A percentile compares a stretch with the other conserved stretches of the same genome.
Evolutionary conservation across 345 rosid species (phyloP).

Genomic region (Ricinus communis): DNA sequence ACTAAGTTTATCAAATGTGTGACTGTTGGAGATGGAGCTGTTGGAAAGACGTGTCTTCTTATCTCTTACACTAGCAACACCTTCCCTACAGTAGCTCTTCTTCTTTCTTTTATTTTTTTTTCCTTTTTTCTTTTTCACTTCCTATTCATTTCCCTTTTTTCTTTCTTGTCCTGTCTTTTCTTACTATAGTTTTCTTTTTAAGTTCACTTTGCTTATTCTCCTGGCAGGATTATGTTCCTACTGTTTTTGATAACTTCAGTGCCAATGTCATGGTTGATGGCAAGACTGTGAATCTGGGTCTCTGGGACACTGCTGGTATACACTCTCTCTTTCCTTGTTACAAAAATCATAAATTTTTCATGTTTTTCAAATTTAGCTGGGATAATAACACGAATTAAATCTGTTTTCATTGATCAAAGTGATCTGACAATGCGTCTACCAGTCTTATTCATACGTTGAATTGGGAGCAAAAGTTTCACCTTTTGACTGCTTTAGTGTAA

Average conservation of each 20-base stretch:
- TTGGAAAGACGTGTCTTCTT: constrained; percentile 89
- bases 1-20: constrained; percentile 89
- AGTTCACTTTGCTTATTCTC: background rate
- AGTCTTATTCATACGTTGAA: constrained; percentile 9
- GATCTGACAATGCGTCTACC: background rate
- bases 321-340: constrained; percentile 9
- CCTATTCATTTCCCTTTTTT: background rate
- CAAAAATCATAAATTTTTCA: background rate
- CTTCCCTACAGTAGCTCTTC: constrained; percentile 62
- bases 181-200: background rate
- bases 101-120: background rate
- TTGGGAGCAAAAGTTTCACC: background rate
- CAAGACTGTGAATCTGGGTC: constrained; percentile 28
- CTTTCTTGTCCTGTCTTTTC: background rate
- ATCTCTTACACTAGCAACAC: constrained; percentile 88
- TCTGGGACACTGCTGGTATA: constrained; percentile 30
- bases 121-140: background rate
- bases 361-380: no score
- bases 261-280: constrained; percentile 33
- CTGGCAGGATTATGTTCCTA: constrained; percentile 66
- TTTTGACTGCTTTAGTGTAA: background rate
- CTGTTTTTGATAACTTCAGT: constrained; percentile 46
- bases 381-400: no score
- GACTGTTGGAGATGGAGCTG: constrained; percentile 93
- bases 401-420: constrained; percentile 9